Evolutionary conservation across 2,329 filamentous ascomycete genomes (phyloP).

Genomic region (Penicillium polonicum): DNA sequence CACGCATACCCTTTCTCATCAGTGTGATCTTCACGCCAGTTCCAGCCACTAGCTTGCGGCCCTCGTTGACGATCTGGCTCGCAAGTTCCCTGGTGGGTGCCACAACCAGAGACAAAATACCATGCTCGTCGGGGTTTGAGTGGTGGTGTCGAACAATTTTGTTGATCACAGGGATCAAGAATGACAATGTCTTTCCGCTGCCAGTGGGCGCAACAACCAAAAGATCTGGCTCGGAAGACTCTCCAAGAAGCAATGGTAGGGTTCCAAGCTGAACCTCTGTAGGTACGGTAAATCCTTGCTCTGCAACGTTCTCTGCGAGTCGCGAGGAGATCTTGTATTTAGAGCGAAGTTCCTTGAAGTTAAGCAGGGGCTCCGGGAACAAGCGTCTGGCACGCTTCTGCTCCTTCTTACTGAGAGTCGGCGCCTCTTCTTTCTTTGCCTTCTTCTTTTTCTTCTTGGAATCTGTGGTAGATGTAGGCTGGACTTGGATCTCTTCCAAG

Average conservation of each 20-base stretch:
- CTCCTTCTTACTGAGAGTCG: constrained; percentile 46
- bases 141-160: constrained; percentile 59
- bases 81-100: constrained; percentile 80
- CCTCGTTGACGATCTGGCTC: constrained; percentile 78
- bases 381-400: constrained; percentile 57
- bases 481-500: constrained; percentile 36
- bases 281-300: constrained; percentile 82
- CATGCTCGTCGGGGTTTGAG: constrained; percentile 55
- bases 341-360: constrained; percentile 70
- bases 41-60: constrained; percentile 72
- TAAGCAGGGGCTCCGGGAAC: constrained; percentile 74
- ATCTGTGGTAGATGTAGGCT: constrained; percentile 31
- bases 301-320: constrained; percentile 73
- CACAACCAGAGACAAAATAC: constrained; percentile 67
- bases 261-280: constrained; percentile 92
- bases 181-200: constrained; percentile 93
- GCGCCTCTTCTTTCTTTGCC: constrained; percentile 48
- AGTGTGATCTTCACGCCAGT: constrained; percentile 77
- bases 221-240: constrained; percentile 63
- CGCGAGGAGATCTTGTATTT: constrained; percentile 71
- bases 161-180: constrained; percentile 83
- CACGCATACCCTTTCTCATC: constrained; percentile 80
- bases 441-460: constrained; percentile 57
- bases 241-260: constrained; percentile 70
- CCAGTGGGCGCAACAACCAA: constrained; percentile 90